phyloP scores from a whole-genome alignment of 768 basidiomycete species.

The Suillus lakei region DNA sequence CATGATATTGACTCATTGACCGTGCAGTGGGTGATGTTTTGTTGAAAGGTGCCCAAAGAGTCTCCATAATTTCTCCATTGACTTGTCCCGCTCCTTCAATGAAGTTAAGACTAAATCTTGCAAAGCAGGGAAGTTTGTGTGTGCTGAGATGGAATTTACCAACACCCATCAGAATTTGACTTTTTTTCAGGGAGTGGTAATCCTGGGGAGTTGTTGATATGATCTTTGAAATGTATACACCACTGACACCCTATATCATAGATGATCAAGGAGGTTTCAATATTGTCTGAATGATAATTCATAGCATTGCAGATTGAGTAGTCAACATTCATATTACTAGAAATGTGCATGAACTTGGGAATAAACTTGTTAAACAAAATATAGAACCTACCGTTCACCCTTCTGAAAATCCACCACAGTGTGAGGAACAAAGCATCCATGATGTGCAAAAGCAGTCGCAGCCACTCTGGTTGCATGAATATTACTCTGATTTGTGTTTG shows the following conservation, averaged over 20 bases:
- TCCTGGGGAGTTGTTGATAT: slow-evolving; percentile 5
- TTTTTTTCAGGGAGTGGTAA: background rate
- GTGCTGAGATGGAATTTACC: slow-evolving; percentile 38
- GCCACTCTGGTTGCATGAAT: slow-evolving; percentile 32
- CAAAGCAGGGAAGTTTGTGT: slow-evolving; percentile 30
- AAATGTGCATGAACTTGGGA: no score
- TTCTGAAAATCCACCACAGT: slow-evolving; percentile 36
- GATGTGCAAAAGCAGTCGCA: slow-evolving; percentile 31
- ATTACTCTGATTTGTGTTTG: slow-evolving; percentile 16
- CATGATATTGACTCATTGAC: slow-evolving; percentile 25
- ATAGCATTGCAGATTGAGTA: slow-evolving; percentile 29
- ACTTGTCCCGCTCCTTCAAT: slow-evolving; percentile 33
- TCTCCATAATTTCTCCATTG: slow-evolving; percentile 40
- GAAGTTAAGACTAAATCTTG: slow-evolving; percentile 28
- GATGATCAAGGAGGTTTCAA: slow-evolving; percentile 17
- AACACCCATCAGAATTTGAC: slow-evolving; percentile 21
- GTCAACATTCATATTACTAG: slow-evolving; percentile 34
- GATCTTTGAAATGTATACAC: slow-evolving; percentile 17
- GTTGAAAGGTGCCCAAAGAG: slow-evolving; percentile 37
- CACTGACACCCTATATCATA: slow-evolving; percentile 39
- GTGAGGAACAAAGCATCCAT: slow-evolving; percentile 36
- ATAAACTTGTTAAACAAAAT: no score
- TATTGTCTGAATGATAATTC: slow-evolving; percentile 3
- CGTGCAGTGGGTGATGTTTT: slow-evolving; percentile 25
- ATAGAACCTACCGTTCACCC: slow-evolving; percentile 25